Evolutionary conservation across 2,329 filamentous ascomycete species (phyloP).

Genomic region (Plenodomus tracheiphilus): DNA sequence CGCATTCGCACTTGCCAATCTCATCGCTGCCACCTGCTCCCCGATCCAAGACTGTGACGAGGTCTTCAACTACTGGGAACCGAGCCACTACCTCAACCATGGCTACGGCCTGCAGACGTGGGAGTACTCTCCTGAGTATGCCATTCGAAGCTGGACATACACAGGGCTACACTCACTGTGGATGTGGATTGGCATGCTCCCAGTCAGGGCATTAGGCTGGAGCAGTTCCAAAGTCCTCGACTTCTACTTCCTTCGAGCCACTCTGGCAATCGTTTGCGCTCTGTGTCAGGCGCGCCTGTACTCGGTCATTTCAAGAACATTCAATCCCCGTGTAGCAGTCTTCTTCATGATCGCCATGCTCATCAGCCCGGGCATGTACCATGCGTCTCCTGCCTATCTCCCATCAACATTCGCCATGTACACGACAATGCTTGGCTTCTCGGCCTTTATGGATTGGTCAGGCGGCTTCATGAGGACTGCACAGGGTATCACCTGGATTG

Average conservation of each 20-base stretch:
- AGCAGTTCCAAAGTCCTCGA: conserved; percentile 58
- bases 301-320: conserved; percentile 71
- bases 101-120: conserved; percentile 95
- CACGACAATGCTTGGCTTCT: conserved; percentile 79
- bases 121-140: conserved; percentile 96
- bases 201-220: conserved; percentile 33
- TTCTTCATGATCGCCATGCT: conserved; percentile 77
- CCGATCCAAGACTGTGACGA: conserved; percentile 98
- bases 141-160: conserved; percentile 95
- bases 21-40: conserved; percentile 76
- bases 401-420: conserved; percentile 99
- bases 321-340: conserved; percentile 82
- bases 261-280: conserved; percentile 76
- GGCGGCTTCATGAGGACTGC: conserved; percentile 74
- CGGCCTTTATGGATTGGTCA: conserved; percentile 88
- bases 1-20: conserved; percentile 72
- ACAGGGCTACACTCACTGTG: conserved; percentile 75
- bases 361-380: conserved; percentile 89
- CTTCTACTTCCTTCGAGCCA: conserved; percentile 84
- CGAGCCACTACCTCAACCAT: conserved; percentile 89
- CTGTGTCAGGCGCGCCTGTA: conserved; percentile 82
- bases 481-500: conserved; percentile 88
- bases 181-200: conserved; percentile 66
- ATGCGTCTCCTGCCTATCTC: conserved; percentile 82
- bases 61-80: conserved; percentile 99